Base-by-base conservation (phyloP, 768 basidiomycete genomes). In the Pholiota molesta region DNA sequence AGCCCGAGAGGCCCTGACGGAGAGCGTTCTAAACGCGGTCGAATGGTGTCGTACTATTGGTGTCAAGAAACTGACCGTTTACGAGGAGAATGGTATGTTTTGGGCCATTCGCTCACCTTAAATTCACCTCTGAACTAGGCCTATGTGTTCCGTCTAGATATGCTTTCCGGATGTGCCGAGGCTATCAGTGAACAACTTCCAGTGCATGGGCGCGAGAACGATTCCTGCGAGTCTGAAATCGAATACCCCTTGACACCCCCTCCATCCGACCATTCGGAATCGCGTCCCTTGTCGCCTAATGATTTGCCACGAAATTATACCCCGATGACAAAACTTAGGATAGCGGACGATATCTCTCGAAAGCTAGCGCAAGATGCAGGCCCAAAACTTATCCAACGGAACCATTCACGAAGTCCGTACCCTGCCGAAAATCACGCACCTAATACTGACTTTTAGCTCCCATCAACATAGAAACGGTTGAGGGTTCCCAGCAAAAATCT, bases 231-330 rank as follows among this genome's bases (percentile, higher is more conserved):
- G 59, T 83, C 85, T 19, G 89, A 90, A 59, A 72, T 83, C 3
- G 83, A 86, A 68, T 92, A 87, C 71, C 92, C 91, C 42, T 77
- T 85, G 47, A 93, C 91, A 0, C 92, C 91, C n/a, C 92, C 91
- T 3, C 76, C 83, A 17, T 93, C 91, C 8, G 91, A 91, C 71
- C 82, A 81, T 67, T 86, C 89, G 26, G 84, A 83, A 26, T 90
- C 90, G 11, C 79, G 86, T 60, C 79, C 87, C 29, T 75, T 86
- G 26, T 88, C 88, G 2, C 88, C 89, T 10, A 79, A 75, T 56
- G 62, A 69, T 31, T 61, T 60, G 29, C 35, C 60, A 58, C 64
- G 17, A 66, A 52, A 63, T 19, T 52, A 60, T 52, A 62, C 69
- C 5, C 66, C 71, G 31, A 53, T 65, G 17, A 65, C 70, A 31